These are phyloP conservation scores for Suhomyces bokatorum DNA, from an alignment of 1,139 yeast species.

Conservation along the genomic window DNA sequence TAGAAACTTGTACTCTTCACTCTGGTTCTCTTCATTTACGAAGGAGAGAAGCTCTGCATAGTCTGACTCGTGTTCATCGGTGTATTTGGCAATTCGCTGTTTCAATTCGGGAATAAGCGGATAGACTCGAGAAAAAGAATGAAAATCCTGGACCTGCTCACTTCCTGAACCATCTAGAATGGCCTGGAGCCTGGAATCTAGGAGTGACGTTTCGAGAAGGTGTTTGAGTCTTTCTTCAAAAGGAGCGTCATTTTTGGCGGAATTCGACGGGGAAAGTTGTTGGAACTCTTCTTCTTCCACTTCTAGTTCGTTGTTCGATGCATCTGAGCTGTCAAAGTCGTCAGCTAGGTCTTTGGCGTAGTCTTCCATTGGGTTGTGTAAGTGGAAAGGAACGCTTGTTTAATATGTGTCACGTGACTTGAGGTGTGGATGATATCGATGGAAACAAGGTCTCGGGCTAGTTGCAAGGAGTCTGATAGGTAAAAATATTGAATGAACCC, in stretches of 20 bases:
- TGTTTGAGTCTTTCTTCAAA: conserved; percentile 6
- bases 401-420: background rate
- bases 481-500: too few relatives aligned
- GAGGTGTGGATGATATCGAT: background rate
- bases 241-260: background rate
- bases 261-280: background rate
- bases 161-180: conserved; percentile 7
- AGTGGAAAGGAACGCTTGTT: background rate
- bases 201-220: conserved; percentile 3
- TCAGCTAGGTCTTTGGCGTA: conserved; percentile 7
- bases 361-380: conserved; percentile 2
- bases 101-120: conserved; percentile 31
- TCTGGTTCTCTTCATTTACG: conserved; percentile 32
- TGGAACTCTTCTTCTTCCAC: background rate
- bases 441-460: too few relatives aligned
- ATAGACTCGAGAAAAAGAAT: conserved; percentile 24
- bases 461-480: too few relatives aligned
- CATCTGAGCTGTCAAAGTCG: conserved; percentile 7
- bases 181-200: conserved; percentile 7
- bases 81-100: conserved; percentile 24
- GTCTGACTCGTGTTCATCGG: conserved; percentile 30
- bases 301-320: background rate
- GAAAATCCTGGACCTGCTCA: conserved; percentile 17
- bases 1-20: conserved; percentile 51
- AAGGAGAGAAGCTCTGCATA: conserved; percentile 36